Base-by-base conservation (phyloP, 1,284 basidiomycete genomes). In the Austroboletus olivaceoglutinosus region DNA sequence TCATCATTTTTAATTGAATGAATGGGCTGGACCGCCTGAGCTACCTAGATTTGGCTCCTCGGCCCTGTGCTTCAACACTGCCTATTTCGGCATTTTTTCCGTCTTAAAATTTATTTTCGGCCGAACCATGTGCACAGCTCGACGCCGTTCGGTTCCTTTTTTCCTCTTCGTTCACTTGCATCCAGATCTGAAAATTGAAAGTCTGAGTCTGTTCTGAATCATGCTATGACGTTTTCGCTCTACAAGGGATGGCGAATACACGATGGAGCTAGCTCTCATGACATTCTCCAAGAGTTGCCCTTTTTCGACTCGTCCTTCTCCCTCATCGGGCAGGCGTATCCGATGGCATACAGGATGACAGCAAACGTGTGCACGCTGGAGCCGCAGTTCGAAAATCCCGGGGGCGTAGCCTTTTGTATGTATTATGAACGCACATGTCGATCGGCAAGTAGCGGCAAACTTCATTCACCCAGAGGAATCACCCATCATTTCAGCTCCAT, bases 31-130 rank as follows among this genome's bases (percentile, higher is more conserved):
- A 48, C 19, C 40, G 19, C 33, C 61, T 50, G 57, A 64, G 48
- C 48, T 19, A 33, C 23, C 63, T 53, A 25, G 19, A 58, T 60
- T 55, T 66, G 54, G 63, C 34, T 33, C 23, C 5, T 40, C 16
- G 18, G n/a, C 15, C 15, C 40, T 38, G 46, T 50, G 18, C 40
- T 30, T 23, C 23, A 40, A 42, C 22, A 50, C 47, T 40, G 45
- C 51, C 42, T 42, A 38, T 21, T 16, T 22, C n/a, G 29, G 36
- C 15, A 10, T 27, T 16, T 38, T 37, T 18, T 15, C 21, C 12
- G 37, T 13, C 37, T 15, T 38, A 22, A 38, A 38, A 38, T 19
- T 37, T 37, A n/a, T n/a, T 37, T 37, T 37, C n/a, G 36, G 18
- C 36, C 18, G 18, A n/a, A n/a, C 10, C n/a, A 34, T 34, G n/a